Evolutionary conservation across 2,329 filamentous ascomycete species (phyloP), one percentile per base, ranked within the genome.

Genomic region (Thielaviopsis euricoi): DNA sequence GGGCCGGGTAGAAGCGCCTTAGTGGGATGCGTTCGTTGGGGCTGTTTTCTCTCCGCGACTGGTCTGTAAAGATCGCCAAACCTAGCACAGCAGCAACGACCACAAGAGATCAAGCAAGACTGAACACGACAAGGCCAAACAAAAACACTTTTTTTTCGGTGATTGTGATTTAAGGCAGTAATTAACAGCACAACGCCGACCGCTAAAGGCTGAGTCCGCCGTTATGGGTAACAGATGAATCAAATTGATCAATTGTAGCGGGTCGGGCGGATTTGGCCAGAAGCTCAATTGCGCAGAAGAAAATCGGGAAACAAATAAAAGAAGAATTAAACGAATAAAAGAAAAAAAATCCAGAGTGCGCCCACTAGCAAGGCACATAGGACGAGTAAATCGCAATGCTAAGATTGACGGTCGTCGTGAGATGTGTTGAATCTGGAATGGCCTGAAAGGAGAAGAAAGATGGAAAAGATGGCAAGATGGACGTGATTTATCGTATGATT

Each of bases 361-460:
- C 37, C 37, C 37, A 43, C 17, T n/a, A n/a, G 37, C 37, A 15
- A 15, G n/a, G 37, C 37, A 43, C 5, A 43, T 43, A 43, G 43
- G 43, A 48, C 43, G n/a, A 48, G 3, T 43, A 15, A 43, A 4
- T 43, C 37, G 37, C 37, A 17, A 21, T 48, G 43, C 43, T 48
- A 21, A 48, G 43, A 48, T 48, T 48, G 43, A 48, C 10, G 37
- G 13, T 48, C 17, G 43, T 21, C 43, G 43, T 48, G 43, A 48
- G 43, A 48, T 48, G 17, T n/a, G 43, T 19, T 48, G n/a, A 48
- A 60, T 59, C 62, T 63, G 62, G 62, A 64, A 63, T 62, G 63
- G 62, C 62, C 62, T 62, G 62, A 64, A 61, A 62, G 59, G 61
- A 59, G 55, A 62, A 63, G 61, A 60, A 49, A 58, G 53, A 61